phyloP scores from a whole-genome alignment of 1,139 yeast genomes.

The Geotrichum bryndzae region DNA sequence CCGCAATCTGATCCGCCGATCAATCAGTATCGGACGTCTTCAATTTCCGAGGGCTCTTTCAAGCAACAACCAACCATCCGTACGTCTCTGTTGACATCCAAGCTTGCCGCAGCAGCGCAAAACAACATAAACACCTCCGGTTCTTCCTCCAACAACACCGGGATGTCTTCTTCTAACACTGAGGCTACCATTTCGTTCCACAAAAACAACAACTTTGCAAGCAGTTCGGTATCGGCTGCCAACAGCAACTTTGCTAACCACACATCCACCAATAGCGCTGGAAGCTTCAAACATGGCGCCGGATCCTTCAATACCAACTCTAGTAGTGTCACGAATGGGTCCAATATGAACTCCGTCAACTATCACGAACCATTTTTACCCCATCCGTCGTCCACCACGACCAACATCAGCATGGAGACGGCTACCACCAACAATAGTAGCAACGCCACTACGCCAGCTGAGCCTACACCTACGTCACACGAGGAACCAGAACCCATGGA shows the following conservation, averaged over 20 bases:
- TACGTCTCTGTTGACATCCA: constrained; percentile 22
- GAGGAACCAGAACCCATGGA: constrained; percentile 1
- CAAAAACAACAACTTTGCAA: constrained; percentile 4
- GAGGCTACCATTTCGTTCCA: neutral
- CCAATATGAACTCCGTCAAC: constrained; percentile 6
- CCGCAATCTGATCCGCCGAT: constrained; percentile 15
- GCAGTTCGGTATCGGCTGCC: neutral
- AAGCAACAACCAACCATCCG: constrained; percentile 18
- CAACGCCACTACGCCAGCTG: constrained; percentile 15
- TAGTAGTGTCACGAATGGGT: neutral
- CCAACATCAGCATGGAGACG: constrained; percentile 29
- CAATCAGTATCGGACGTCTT: constrained; percentile 6
- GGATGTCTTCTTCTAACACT: constrained; percentile 8
- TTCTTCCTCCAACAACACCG: constrained; percentile 14
- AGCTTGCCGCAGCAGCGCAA: constrained; percentile 27
- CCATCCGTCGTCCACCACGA: constrained; percentile 28
- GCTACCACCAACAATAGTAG: constrained; percentile 20
- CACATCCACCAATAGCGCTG: constrained; percentile 1
- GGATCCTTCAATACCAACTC: neutral
- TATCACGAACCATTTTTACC: constrained; percentile 24
- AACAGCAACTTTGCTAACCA: constrained; percentile 13
- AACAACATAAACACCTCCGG: constrained; percentile 26
- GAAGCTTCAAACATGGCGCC: neutral
- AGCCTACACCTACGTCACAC: constrained; percentile 17
- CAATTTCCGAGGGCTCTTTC: constrained; percentile 5